These are phyloP conservation scores for Arxiozyma heterogenica DNA, from an alignment of 1,139 yeast species.

Conservation along the genomic window DNA sequence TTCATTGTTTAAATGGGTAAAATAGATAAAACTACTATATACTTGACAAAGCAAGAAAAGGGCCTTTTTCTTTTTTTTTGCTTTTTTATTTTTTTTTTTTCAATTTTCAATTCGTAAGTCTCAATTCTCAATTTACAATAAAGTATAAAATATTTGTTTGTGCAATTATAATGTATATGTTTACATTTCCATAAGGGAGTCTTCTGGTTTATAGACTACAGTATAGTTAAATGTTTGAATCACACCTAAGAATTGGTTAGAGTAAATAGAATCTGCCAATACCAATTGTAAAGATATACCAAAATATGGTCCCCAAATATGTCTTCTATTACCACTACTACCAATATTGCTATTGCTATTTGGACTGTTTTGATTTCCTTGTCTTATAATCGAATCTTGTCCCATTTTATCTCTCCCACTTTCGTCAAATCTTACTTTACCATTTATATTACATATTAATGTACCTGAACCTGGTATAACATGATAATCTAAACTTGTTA, in stretches of 20 bases:
- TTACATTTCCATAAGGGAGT: constrained; percentile 36
- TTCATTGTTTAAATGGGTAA: too few species aligned
- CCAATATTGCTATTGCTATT: constrained; percentile 12
- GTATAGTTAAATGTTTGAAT: constrained; percentile 53
- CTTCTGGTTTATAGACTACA: constrained; percentile 54
- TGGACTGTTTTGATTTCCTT: constrained; percentile 7
- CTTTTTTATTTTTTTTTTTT: too few species aligned
- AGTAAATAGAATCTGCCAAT: constrained; percentile 47
- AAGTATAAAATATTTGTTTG: too few species aligned
- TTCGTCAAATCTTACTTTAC: constrained; percentile 68
- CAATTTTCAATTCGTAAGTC: too few species aligned
- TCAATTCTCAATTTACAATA: too few species aligned
- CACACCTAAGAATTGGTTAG: constrained; percentile 39
- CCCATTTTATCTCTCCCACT: constrained; percentile 58
- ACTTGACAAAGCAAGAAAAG: too few species aligned
- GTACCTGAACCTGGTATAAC: constrained; percentile 61
- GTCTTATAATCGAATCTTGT: constrained; percentile 41
- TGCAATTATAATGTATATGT: too few species aligned
- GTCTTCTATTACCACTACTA: constrained; percentile 20
- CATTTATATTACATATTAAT: constrained; percentile 44
- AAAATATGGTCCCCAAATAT: constrained; percentile 58
- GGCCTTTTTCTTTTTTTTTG: too few species aligned
- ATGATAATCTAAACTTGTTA: constrained; percentile 58
- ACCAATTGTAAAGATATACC: constrained; percentile 55
- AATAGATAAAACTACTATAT: too few species aligned